Base-by-base conservation (phyloP, 139 green algal species). In the Haematococcus sp. region DNA sequence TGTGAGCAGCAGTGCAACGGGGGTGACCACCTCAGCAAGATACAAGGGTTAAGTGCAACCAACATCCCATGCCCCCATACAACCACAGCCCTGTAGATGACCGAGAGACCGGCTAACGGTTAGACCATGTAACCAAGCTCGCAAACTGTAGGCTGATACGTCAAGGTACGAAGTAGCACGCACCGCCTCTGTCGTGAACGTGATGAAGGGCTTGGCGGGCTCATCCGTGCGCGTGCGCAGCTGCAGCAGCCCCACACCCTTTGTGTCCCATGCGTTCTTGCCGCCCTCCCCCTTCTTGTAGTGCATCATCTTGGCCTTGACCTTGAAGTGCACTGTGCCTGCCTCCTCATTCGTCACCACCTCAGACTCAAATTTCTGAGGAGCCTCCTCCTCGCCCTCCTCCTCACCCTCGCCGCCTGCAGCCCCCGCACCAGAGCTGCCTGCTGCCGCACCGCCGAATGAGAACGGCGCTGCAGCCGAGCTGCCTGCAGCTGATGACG, bases 261-360 rank as follows among this genome's bases (percentile, higher is more conserved):
- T 76, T 33, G 52, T 44, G 20, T 76, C 71, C 71, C 71, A 76
- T 55, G 2, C 67, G 58, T 49, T 49, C 58, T 70, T 70, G 40
- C 58, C 71, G 49, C 44, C 31, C 2, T 34, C 66, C 13, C 32
- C 34, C 56, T 70, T 70, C 52, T 56, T 51, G 52, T 61, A 43
- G 35, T 70, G 71, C 17, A 31, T 70, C 52, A 76, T 69, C 71
- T 76, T 76, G 35, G 58, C 35, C 71, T 76, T 76, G 59, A 34
- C 59, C 59, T 76, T 66, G 27, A 35, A 49, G 30, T 30, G 30
- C 31, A 51, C 32, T 22, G 33, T 68, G 17, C 61, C 61, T 52
- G 68, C 23, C 27, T 74, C 68, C 28, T 64, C 32, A 31, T 69
- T 69, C 9, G 33, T 27, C 31, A 69, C 31, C 25, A 76, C 71